Evolutionary conservation across 495 filamentous ascomycete species (phyloP), one percentile per base, ranked within the genome.

Genomic region (Podospora comata): DNA sequence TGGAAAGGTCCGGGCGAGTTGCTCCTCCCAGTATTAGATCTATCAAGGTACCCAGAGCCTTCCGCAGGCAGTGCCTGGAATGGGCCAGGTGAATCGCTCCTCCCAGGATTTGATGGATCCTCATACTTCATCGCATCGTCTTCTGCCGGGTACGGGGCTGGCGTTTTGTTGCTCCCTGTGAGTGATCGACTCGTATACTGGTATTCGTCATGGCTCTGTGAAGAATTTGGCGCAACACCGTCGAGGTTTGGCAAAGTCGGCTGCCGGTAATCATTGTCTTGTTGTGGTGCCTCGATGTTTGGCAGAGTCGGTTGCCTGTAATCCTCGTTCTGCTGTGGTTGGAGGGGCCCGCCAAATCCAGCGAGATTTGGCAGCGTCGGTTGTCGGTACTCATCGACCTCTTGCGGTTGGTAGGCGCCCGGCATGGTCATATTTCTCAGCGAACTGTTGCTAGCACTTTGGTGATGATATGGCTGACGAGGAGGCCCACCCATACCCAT

Each of bases 371-470:
- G 30, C 19, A 18, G 18, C 27, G 34, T 28, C 9, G 32, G 63
- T 2, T 64, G 59, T 7, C 60, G 64, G 27, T 65, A 56, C 9
- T 27, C 5, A 28, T 44, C 54, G 34, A 23, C 56, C 4, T 13
- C 19, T 57, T 48, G 60, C 18, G n/a, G 3, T 0, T 57, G 34
- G 13, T 64, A 67, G 4, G 60, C 5, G 20, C 44, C 59, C 16
- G 68, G 58, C 54, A 64, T 64, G 7, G 57, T 64, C 69, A 71
- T 64, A 30, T 68, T 75, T 56, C 73, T 77, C 72, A 73, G 56
- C 67, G 73, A 77, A 20, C 73, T 70, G 67, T 72, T 74, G 71
- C 75, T 75, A 69, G 61, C 66, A n/a, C 26, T 70, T 27, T 60
- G 71, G 58, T 72, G 73, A 55, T 75, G 68, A 15, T 73, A 68